Conservation (phyloP, 495 filamentous ascomycete genomes). For the Penicillium nucicola region DNA sequence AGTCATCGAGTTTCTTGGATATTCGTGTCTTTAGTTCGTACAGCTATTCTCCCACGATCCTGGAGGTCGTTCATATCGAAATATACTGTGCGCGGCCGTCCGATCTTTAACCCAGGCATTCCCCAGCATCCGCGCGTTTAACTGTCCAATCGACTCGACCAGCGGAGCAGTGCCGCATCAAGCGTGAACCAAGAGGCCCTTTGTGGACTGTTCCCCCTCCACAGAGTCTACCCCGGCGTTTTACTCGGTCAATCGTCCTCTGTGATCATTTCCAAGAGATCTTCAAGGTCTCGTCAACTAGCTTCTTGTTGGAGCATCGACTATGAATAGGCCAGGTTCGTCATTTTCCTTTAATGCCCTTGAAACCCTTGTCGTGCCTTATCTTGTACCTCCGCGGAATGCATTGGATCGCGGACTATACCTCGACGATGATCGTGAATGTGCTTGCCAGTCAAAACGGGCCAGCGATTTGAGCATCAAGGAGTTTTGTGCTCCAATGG, state of each 20-base stretch:
- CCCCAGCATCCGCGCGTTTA: conserved; percentile 36
- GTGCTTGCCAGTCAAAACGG: background rate
- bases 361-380: conserved; percentile 7
- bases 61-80: too few relatives aligned
- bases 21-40: background rate
- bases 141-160: conserved; percentile 31
- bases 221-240: conserved; percentile 13
- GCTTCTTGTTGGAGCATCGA: conserved; percentile 2
- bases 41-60: too few relatives aligned
- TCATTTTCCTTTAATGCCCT: conserved; percentile 23
- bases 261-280: conserved; percentile 9
- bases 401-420: background rate
- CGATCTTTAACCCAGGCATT: conserved; percentile 24
- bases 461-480: background rate
- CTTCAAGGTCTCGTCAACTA: background rate
- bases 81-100: background rate
- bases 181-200: conserved; percentile 30
- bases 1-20: background rate
- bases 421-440: background rate
- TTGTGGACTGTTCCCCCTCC: conserved; percentile 24
- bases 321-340: conserved; percentile 47
- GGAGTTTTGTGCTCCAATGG: conserved; percentile 22
- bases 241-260: conserved; percentile 4
- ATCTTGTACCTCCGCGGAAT: conserved; percentile 8
- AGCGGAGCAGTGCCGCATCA: conserved; percentile 37